Evolutionary conservation across 1,284 basidiomycete genomes (phyloP).

Genomic region (Ustilago sp.): DNA sequence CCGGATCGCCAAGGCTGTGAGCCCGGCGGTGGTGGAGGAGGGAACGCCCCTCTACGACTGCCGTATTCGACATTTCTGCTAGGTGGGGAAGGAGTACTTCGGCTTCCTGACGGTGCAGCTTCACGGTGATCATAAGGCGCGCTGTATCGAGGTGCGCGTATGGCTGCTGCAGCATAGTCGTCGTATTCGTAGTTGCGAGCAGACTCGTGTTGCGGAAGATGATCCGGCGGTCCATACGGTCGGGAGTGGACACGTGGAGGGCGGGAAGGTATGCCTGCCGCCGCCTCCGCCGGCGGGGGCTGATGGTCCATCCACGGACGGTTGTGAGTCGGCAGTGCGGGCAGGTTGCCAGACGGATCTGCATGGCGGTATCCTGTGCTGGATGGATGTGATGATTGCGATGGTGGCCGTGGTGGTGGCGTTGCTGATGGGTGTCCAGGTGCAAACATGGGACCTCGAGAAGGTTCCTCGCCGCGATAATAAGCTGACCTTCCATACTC

Average conservation of each 20-base stretch:
- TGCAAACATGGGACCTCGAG: conserved; percentile 14
- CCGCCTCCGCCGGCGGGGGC: background rate
- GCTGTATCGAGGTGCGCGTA: conserved; percentile 14
- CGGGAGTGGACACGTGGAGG: conserved; percentile 15
- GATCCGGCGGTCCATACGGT: conserved; percentile 16
- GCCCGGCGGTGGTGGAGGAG: conserved; percentile 7
- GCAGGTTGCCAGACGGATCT: background rate
- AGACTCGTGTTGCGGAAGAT: background rate
- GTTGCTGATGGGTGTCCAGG: conserved; percentile 17
- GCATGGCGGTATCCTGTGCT: background rate
- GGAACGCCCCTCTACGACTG: background rate
- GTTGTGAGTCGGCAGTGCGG: conserved; percentile 6
- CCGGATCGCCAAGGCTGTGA: conserved; percentile 24
- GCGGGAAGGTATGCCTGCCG: conserved; percentile 10
- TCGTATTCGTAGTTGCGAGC: conserved; percentile 18
- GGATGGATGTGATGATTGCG: background rate
- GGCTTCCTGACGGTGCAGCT: background rate
- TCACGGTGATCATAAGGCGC: conserved; percentile 24
- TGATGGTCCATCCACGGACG: conserved; percentile 18
- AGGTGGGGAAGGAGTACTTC: conserved; percentile 14
- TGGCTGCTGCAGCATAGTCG: conserved; percentile 8
- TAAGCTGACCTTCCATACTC: conserved; percentile 17
- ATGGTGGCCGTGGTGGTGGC: conserved; percentile 8
- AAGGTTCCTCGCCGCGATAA: conserved; percentile 17
- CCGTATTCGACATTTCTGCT: conserved; percentile 12